Evolutionary conservation across 2,329 filamentous ascomycete genomes (phyloP).

Genomic region (Colletotrichum orchidophilum): DNA sequence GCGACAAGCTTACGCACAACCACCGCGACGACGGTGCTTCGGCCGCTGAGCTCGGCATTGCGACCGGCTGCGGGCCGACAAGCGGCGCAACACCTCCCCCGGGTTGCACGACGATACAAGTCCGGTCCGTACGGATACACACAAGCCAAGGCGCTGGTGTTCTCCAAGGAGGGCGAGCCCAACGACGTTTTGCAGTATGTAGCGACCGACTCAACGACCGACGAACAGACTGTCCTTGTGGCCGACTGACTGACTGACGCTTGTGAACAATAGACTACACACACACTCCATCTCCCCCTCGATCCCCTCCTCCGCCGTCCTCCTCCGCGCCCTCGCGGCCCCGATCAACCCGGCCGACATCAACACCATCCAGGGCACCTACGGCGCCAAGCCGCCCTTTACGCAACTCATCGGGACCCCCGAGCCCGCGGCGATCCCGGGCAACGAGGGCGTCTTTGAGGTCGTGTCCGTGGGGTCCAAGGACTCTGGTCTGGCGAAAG

Average conservation of each 20-base stretch:
- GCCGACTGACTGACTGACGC: too few species aligned
- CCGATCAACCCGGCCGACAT: conserved; percentile 98
- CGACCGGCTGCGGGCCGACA: background rate
- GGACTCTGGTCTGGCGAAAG: conserved; percentile 66
- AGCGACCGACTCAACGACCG: background rate
- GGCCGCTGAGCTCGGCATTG: conserved; percentile 29
- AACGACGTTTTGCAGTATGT: conserved; percentile 71
- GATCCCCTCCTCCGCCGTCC: conserved; percentile 71
- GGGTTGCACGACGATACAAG: conserved; percentile 52
- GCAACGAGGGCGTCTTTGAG: conserved; percentile 95
- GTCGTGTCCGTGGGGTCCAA: conserved; percentile 75
- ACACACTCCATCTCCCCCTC: conserved; percentile 80
- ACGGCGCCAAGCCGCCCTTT: conserved; percentile 86
- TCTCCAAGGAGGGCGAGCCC: conserved; percentile 79
- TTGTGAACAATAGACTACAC: conserved; percentile 63
- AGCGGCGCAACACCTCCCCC: conserved; percentile 30
- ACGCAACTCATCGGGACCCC: conserved; percentile 79
- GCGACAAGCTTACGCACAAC: conserved; percentile 16
- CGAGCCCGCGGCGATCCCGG: conserved; percentile 79
- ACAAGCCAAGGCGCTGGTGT: conserved; percentile 84
- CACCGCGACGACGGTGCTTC: conserved; percentile 12
- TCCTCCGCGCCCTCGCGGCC: conserved; percentile 87
- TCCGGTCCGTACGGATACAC: conserved; percentile 81
- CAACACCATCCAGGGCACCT: conserved; percentile 97
- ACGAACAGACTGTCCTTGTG: background rate